Conservation (phyloP, 306 rosid species). For the Cucurbita moschata region DNA sequence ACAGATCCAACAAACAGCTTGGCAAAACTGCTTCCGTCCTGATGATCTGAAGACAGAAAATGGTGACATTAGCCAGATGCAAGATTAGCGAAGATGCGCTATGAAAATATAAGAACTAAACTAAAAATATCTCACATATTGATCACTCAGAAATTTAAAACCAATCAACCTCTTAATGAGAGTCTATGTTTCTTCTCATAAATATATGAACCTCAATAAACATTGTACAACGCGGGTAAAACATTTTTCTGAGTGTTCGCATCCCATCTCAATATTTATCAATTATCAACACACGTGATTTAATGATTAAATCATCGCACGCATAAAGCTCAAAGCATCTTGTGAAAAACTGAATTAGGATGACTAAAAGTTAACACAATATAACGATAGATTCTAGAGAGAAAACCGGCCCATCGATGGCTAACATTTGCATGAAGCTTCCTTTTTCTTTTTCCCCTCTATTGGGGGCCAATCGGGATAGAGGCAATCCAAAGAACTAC, state of each 20-base stretch:
- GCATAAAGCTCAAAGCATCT: background rate
- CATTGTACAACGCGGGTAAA: background rate
- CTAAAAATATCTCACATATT: background rate
- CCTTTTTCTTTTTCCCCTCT: background rate
- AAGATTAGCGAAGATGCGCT: background rate
- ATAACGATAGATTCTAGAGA: background rate
- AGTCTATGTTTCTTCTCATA: background rate
- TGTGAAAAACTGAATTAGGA: background rate
- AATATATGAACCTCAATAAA: background rate
- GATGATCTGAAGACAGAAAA: constrained; percentile 33
- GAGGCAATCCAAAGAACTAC: background rate
- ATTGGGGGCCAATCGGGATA: background rate
- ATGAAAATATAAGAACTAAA: background rate
- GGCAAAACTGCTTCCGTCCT: constrained; percentile 55
- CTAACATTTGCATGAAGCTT: background rate
- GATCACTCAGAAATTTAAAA: background rate
- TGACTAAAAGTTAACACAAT: background rate
- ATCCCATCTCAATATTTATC: background rate
- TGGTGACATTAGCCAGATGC: background rate
- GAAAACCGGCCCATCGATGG: background rate
- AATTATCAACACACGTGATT: background rate
- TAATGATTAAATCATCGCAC: background rate
- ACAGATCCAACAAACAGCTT: constrained; percentile 91
- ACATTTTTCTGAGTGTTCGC: background rate
- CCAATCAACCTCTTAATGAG: background rate